These are phyloP conservation scores for Alternaria alternata DNA, from an alignment of 2,329 filamentous ascomycete species.

Conservation along the genomic window DNA sequence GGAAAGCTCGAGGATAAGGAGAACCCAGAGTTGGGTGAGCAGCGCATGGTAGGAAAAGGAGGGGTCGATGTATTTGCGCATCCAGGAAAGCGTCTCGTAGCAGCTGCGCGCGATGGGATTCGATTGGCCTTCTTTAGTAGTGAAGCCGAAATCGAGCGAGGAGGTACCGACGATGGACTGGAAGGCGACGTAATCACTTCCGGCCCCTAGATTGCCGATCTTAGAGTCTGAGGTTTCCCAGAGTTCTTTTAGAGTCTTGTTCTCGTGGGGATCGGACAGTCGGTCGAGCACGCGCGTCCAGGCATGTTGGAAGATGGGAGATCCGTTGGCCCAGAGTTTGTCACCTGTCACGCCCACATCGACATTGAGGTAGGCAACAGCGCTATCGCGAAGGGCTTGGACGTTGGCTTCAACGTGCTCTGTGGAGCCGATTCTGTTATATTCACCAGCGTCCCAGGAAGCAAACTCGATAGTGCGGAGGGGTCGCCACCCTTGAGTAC, in stretches of 20 bases:
- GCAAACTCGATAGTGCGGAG: conserved; percentile 96
- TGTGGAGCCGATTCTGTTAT: conserved; percentile 92
- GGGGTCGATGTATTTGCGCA: conserved; percentile 80
- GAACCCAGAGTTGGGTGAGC: conserved; percentile 79
- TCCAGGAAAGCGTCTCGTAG: conserved; percentile 90
- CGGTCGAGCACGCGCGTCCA: conserved; percentile 77
- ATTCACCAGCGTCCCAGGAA: conserved; percentile 94
- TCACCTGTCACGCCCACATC: conserved; percentile 80
- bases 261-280: conserved; percentile 73
- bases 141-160: conserved; percentile 84
- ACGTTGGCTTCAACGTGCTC: conserved; percentile 91
- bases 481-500: conserved; percentile 82
- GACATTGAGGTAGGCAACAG: conserved; percentile 89
- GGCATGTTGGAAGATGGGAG: conserved; percentile 78
- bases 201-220: conserved; percentile 75
- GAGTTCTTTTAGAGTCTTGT: conserved; percentile 74
- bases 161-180: conserved; percentile 90
- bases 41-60: conserved; percentile 81
- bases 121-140: conserved; percentile 50
- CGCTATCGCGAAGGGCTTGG: conserved; percentile 74
- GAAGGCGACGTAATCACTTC: conserved; percentile 87
- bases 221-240: conserved; percentile 72
- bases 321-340: conserved; percentile 79
- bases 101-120: conserved; percentile 78
- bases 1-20: conserved; percentile 85